A percentile compares a stretch with the other conserved stretches of the same genome.
phyloP scores from a whole-genome alignment of 164 flowering plant genomes.

The Echeveria elegans region DNA sequence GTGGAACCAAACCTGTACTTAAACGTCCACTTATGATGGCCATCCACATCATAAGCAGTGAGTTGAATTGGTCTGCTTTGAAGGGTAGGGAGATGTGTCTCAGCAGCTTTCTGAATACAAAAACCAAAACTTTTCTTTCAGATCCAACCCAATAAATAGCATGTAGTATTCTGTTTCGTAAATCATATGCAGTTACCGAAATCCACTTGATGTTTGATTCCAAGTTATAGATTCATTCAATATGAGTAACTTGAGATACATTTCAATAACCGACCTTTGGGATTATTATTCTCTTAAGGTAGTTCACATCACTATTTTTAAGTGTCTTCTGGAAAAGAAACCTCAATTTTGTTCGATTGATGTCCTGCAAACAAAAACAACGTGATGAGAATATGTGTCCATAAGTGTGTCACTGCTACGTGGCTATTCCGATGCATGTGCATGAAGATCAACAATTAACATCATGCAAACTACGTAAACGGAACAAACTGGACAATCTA shows the following conservation, averaged over 20 bases:
- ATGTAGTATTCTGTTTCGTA: neutral
- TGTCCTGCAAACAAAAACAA: neutral
- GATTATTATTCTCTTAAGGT: constrained; percentile 2
- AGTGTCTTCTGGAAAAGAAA: constrained; percentile 4
- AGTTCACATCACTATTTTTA: constrained; percentile 4
- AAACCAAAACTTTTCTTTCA: neutral
- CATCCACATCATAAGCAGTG: neutral
- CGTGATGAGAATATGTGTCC: neutral
- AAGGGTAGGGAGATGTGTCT: constrained; percentile 1
- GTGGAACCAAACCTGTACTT: neutral
- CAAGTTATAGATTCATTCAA: neutral
- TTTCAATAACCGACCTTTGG: neutral
- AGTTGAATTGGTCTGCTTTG: neutral
- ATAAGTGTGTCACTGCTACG: neutral
- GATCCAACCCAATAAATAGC: neutral
- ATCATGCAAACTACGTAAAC: neutral
- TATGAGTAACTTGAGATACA: neutral
- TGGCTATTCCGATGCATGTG: neutral
- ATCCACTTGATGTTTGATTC: neutral
- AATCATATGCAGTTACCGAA: neutral
- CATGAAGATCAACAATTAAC: neutral
- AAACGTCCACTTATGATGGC: constrained; percentile 1
- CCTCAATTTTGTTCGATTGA: neutral
- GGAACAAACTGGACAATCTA: neutral
- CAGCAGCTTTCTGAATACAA: constrained; percentile 5